Percentiles rank a stretch among this genome's conserved stretches.
These are phyloP conservation scores for Venturia nashicola DNA, from an alignment of 2,329 filamentous ascomycete genomes.

Conservation along the genomic window DNA sequence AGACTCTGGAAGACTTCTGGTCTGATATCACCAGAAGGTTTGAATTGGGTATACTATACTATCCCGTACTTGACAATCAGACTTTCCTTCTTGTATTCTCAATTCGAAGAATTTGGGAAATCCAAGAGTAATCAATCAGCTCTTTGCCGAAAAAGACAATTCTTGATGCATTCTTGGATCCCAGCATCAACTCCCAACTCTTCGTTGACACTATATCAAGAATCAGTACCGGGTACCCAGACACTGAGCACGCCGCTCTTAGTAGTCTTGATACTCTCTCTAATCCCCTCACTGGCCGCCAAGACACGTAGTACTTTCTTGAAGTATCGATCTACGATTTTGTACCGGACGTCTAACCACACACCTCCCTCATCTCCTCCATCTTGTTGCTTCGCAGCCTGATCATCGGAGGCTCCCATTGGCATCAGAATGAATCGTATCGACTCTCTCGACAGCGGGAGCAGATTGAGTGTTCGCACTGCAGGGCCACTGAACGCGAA, in stretches of 20 bases:
- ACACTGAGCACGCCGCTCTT: conserved; percentile 3
- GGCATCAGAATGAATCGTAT: conserved; percentile 67
- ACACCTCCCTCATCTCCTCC: neutral
- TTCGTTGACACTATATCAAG: neutral
- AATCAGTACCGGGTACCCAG: neutral
- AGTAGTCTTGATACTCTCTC: neutral
- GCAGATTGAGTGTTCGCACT: conserved; percentile 62
- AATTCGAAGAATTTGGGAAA: neutral
- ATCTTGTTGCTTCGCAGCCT: neutral
- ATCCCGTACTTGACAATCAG: neutral
- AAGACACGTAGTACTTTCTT: conserved; percentile 4
- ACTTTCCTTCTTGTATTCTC: neutral
- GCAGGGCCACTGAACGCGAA: conserved; percentile 92
- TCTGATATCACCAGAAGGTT: neutral
- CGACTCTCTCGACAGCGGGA: conserved; percentile 66
- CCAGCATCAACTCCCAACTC: neutral
- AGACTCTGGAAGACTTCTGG: neutral
- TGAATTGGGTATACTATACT: neutral
- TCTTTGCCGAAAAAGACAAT: neutral
- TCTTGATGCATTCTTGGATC: neutral
- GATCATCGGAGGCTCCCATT: conserved; percentile 21
- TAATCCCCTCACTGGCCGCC: neutral
- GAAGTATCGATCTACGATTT: conserved; percentile 8
- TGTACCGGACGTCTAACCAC: conserved; percentile 7
- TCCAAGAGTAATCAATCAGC: neutral